Evolutionary conservation across 2,329 filamentous ascomycete species (phyloP).

Genomic region (Thielaviopsis punctulata): DNA sequence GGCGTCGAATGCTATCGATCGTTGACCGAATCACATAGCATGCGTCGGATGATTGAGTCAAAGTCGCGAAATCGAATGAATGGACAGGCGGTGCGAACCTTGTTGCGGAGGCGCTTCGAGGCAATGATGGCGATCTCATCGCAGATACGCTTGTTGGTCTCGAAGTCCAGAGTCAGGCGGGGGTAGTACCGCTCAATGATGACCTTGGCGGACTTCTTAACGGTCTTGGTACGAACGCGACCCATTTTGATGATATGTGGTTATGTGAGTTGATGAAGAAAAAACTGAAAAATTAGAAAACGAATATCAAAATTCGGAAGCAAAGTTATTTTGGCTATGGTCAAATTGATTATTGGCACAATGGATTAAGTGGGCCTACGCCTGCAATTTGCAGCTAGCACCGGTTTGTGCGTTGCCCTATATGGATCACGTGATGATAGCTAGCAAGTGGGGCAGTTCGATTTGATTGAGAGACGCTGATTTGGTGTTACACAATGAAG

Average conservation of each 20-base stretch:
- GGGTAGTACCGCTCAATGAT: constrained; percentile 99
- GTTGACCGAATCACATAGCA: neutral
- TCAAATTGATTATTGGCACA: neutral
- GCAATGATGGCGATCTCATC: constrained; percentile 99
- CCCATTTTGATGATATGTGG: constrained; percentile 45
- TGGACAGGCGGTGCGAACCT: constrained; percentile 39
- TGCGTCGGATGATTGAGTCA: neutral
- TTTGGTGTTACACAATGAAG: no score
- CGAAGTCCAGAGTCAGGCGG: constrained; percentile 96
- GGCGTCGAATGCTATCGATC: neutral
- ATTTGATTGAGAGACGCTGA: neutral
- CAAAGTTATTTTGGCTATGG: constrained; percentile 6
- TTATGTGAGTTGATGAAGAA: constrained; percentile 19
- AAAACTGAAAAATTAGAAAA: constrained; percentile 12
- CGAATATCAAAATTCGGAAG: neutral
- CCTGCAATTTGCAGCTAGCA: neutral
- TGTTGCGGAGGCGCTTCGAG: constrained; percentile 98
- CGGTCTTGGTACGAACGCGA: constrained; percentile 54
- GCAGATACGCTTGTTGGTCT: constrained; percentile 99
- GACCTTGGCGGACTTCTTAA: constrained; percentile 84
- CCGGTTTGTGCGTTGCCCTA: constrained; percentile 9
- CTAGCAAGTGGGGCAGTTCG: neutral
- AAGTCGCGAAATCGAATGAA: neutral
- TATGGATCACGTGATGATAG: neutral
- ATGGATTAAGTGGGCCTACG: neutral